phyloP scores from a whole-genome alignment of 2,329 filamentous ascomycete species.

The Diaporthe batatas region DNA sequence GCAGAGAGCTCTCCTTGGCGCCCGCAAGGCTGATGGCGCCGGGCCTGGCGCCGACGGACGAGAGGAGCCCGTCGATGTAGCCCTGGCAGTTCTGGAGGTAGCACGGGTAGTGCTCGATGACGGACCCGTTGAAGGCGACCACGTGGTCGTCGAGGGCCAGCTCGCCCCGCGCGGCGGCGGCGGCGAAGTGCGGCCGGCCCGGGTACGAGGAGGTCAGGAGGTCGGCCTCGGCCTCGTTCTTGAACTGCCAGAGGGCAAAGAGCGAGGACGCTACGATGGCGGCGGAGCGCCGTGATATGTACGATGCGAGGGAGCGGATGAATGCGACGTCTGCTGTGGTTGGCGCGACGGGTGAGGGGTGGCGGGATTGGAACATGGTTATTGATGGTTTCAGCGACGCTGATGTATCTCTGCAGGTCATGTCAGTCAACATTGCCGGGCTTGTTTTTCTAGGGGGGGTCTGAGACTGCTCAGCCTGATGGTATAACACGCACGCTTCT shows the following conservation, averaged over 20 bases:
- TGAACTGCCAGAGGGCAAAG: slow-evolving; percentile 70
- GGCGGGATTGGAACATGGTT: slow-evolving; percentile 62
- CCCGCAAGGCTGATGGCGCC: slow-evolving; percentile 72
- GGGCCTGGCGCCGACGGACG: slow-evolving; percentile 51
- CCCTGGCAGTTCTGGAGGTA: slow-evolving; percentile 74
- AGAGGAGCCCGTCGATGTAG: slow-evolving; percentile 72
- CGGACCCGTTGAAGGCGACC: slow-evolving; percentile 84
- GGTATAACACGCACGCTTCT: slow-evolving; percentile 64
- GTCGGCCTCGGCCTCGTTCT: slow-evolving; percentile 65
- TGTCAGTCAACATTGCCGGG: slow-evolving; percentile 26
- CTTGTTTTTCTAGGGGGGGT: too few relatives aligned
- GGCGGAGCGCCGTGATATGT: slow-evolving; percentile 69
- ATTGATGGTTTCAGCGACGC: slow-evolving; percentile 59
- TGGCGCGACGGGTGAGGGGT: slow-evolving; percentile 60
- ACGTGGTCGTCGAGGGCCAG: slow-evolving; percentile 60
- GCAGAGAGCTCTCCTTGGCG: slow-evolving; percentile 80
- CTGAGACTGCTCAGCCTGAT: neutral
- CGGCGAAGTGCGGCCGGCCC: slow-evolving; percentile 48
- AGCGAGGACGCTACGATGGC: slow-evolving; percentile 71
- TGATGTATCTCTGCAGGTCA: slow-evolving; percentile 57
- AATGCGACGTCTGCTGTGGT: slow-evolving; percentile 63
- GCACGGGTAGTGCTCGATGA: slow-evolving; percentile 82
- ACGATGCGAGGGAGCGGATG: slow-evolving; percentile 65
- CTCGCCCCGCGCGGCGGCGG: slow-evolving; percentile 63
- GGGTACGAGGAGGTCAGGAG: slow-evolving; percentile 40